Evolutionary conservation across 2,329 filamentous ascomycete genomes (phyloP), one percentile per base, ranked within the genome.

Genomic region (Pseudocercospora cruenta): DNA sequence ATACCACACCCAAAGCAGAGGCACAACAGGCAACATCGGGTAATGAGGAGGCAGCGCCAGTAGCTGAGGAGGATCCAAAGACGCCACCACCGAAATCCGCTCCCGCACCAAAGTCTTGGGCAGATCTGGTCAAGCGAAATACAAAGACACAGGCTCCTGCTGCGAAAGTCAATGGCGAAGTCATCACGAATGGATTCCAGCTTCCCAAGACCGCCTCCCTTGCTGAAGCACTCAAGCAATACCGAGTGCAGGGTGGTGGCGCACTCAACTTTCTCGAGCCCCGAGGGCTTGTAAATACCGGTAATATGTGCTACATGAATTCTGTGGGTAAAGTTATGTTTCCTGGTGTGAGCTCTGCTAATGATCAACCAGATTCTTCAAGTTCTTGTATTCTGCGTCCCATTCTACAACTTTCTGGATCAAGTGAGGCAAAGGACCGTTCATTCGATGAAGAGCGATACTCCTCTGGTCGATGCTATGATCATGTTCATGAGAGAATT

Each of bases 281-380:
- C 59, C 88, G 94, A 71, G 95, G 95, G 58, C 86, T 99, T 75
- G 91, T 97, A 72, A 99, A 99, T 80, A 96, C 94, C 47, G 95
- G 95, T 58, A 98, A 99, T 77, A 96, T 98, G 92, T 99, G 95
- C 81, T 99, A 99, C 81, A 98, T 99, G 95, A 99, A 98, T 83
- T 97, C 95, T 69, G 94, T 97, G 85, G 82, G 92, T 82, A n/a
- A 22, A 4, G 12, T 28, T 19, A n/a, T n/a, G 3, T 4, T 7
- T 9, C 19, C 24, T 24, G n/a, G 24, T 2, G 14, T 4, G 39
- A 10, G 6, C 19, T n/a, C 12, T 53, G 43, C 66, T 70, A 57
- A 68, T 49, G 14, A 7, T 7, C 0, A 3, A 7, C 22, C 62
- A 97, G 93, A 90, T 98, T 78, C 86, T 99, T 71, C 95, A 99